Conservation (phyloP, 768 basidiomycete genomes). For the Pisolithus marmoratus region DNA sequence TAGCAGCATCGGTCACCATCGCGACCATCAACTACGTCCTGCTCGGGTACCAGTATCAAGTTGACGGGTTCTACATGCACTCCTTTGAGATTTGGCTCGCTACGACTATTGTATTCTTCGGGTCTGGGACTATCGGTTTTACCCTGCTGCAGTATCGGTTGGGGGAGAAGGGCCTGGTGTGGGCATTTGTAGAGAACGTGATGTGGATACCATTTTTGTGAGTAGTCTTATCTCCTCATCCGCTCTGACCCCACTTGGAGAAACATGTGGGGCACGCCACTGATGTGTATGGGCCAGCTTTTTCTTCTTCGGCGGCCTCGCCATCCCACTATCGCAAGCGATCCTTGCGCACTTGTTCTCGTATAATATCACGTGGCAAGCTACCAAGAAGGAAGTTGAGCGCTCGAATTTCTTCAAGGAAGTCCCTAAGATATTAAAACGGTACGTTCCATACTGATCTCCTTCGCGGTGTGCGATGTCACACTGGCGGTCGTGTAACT, state of each 20-base stretch:
- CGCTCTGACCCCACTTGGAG: neutral
- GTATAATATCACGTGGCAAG: constrained; percentile 53
- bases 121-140: constrained; percentile 66
- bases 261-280: constrained; percentile 4
- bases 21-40: constrained; percentile 68
- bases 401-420: constrained; percentile 88
- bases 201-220: constrained; percentile 34
- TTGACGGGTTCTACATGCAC: constrained; percentile 74
- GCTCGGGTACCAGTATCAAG: constrained; percentile 65
- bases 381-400: constrained; percentile 79
- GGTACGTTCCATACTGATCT: constrained; percentile 34
- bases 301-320: constrained; percentile 55
- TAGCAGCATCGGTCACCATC: constrained; percentile 63
- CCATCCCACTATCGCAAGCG: constrained; percentile 47
- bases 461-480: neutral
- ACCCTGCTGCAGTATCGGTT: constrained; percentile 69
- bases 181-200: constrained; percentile 22
- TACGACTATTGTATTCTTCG: constrained; percentile 71
- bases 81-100: constrained; percentile 80
- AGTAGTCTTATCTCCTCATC: constrained; percentile 14
- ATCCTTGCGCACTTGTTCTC: constrained; percentile 53
- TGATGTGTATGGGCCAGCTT: constrained; percentile 17
- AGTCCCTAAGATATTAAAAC: constrained; percentile 71
- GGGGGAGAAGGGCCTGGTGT: constrained; percentile 32
- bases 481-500: neutral